Evolutionary conservation across 768 basidiomycete species (phyloP), one percentile per base, ranked within the genome.

Genomic region (Pluteus cervinus): DNA sequence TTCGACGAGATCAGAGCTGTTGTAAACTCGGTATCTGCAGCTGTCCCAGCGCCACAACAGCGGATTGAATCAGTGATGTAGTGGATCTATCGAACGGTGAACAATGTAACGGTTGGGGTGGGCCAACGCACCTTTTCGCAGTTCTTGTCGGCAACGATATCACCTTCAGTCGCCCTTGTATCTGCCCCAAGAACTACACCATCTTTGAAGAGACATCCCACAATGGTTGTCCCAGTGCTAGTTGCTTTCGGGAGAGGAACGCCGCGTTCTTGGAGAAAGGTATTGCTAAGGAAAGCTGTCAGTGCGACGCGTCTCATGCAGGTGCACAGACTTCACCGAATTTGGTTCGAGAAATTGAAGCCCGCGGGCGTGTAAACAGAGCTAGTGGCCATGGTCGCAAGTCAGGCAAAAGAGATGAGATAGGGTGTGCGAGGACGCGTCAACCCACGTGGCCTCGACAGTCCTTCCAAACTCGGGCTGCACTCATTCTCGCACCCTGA

Each of bases 31-130:
- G 94, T 97, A 55, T 99, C 96, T 6, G 96, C 96, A n/a, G 94
- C 96, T 2, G 96, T 98, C 43, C 96, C 96, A 1, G 96, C 96
- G 51, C 96, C 96, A 57, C 94, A 97, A 69, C 96, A 99, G 34
- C 93, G 76, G 43, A 99, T 98, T 46, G 82, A 81, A 42, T 96
- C 91, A 4, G 91, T 81, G 56, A 99, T 86, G 62, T 83, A 98
- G 61, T 99, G 96, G 52, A 99, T 99, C 94, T 98, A 47, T 11
- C 17, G 32, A 24, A 25, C 22, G 33, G 31, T 40, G 20, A 40
- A 28, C 16, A 26, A 26, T 26, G 36, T 22, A 20, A 23, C 29
- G 24, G 28, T 16, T 12, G 25, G 25, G 16, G 22, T 25, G 4
- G 32, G 32, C 16, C 28, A 6, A 48, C 65, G 32, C 39, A 93